phyloP scores from a whole-genome alignment of 192 early-diverging fungal species.

The Backusella morwellensis region DNA sequence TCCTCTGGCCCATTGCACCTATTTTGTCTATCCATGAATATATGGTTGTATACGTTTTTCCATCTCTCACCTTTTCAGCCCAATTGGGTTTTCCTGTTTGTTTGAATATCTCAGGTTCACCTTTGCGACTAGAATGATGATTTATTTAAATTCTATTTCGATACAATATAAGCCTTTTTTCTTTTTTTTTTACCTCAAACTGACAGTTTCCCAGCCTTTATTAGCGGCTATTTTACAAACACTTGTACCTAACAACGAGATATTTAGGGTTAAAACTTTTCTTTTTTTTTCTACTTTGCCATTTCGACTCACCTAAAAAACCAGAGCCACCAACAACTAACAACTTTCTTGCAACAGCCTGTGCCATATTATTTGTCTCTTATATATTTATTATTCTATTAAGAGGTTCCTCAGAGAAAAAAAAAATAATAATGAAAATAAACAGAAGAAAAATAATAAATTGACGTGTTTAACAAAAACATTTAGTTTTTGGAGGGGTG shows the following conservation, averaged over 20 bases:
- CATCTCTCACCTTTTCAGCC: conserved; percentile 26
- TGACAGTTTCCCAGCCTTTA: conserved; percentile 49
- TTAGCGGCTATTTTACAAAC: conserved; percentile 45
- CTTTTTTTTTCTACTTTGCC: neutral
- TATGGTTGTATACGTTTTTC: neutral
- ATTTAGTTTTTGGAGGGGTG: neutral
- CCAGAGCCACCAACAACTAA: conserved; percentile 65
- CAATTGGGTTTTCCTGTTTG: conserved; percentile 21
- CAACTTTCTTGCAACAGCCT: conserved; percentile 34
- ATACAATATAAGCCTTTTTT: neutral
- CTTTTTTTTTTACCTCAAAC: conserved; percentile 37
- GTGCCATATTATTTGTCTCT: neutral
- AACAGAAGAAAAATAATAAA: neutral
- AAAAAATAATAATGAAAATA: neutral
- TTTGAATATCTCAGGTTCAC: conserved; percentile 16
- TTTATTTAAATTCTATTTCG: neutral
- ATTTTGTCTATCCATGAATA: neutral
- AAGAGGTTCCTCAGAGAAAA: neutral
- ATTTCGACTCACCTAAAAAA: conserved; percentile 47
- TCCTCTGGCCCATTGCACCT: conserved; percentile 61
- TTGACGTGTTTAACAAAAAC: conserved; percentile 5
- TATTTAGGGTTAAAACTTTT: neutral
- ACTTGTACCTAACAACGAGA: conserved; percentile 33
- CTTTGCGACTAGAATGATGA: conserved; percentile 25
- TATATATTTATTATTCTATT: neutral